These are phyloP conservation scores for Salix dunnii DNA, from an alignment of 345 rosid species.

Conservation along the genomic window DNA sequence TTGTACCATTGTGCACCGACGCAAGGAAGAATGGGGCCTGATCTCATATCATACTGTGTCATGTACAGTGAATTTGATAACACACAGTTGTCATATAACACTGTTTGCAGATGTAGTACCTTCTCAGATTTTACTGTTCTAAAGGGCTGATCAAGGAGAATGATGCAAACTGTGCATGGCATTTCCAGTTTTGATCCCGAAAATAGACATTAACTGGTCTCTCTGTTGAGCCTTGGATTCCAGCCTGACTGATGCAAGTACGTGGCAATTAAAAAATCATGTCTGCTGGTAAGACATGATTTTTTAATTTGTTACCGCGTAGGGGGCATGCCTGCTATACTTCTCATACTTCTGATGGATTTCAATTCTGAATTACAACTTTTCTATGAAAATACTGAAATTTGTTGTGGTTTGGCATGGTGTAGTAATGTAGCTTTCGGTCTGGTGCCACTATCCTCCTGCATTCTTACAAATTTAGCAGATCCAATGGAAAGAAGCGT, in stretches of 20 bases:
- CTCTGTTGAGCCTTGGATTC: background rate
- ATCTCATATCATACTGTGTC: background rate
- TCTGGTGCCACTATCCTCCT: background rate
- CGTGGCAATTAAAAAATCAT: background rate
- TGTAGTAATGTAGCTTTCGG: background rate
- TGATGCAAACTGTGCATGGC: background rate
- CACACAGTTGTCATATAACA: background rate
- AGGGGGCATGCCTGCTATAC: background rate
- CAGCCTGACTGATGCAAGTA: background rate
- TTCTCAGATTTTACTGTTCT: background rate
- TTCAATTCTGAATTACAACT: background rate
- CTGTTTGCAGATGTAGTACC: background rate
- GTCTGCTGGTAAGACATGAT: background rate
- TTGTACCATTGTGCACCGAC: background rate
- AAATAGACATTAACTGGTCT: no score
- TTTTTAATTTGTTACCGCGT: background rate
- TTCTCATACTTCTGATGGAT: background rate
- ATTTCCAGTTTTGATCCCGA: background rate
- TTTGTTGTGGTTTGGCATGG: background rate
- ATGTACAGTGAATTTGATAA: background rate
- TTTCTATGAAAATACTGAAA: background rate
- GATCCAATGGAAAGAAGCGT: background rate
- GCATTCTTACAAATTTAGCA: background rate
- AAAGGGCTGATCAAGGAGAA: background rate
- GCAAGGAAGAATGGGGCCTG: background rate